A percentile compares a stretch with the other conserved stretches of the same genome.
phyloP scores from a whole-genome alignment of 176 grass and related monocot species.

The Melocanna baccifera region DNA sequence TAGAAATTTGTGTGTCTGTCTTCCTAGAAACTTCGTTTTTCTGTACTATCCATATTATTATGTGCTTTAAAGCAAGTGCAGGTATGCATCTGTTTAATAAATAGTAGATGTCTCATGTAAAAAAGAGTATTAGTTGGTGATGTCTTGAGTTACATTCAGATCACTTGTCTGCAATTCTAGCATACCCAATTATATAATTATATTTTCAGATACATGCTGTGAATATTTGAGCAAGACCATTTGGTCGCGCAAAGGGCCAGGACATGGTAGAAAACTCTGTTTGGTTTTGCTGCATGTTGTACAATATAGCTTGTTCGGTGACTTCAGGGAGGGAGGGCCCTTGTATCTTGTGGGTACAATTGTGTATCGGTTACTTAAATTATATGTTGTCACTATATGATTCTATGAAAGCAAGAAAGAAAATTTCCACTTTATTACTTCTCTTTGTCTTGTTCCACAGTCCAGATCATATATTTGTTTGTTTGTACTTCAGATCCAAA shows the following conservation, averaged over 20 bases:
- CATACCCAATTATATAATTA: neutral
- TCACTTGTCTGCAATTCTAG: constrained; percentile 11
- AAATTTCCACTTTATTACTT: constrained; percentile 11
- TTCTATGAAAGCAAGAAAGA: constrained; percentile 2
- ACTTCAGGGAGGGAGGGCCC: neutral
- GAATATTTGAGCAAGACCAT: constrained; percentile 17
- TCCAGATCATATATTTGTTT: constrained; percentile 24
- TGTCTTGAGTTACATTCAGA: neutral
- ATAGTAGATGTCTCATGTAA: neutral
- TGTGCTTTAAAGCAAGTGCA: constrained; percentile 9
- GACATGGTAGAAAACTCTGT: neutral
- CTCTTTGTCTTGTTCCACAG: neutral
- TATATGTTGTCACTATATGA: neutral
- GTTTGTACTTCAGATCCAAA: neutral
- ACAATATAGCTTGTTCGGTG: neutral
- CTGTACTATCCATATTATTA: neutral
- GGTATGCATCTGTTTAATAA: neutral
- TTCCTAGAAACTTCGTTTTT: neutral
- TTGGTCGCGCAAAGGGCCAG: neutral
- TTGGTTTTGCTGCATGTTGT: constrained; percentile 7
- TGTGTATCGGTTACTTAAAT: neutral
- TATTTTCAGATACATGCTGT: constrained; percentile 1
- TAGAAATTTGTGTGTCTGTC: neutral
- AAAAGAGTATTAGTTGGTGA: neutral
- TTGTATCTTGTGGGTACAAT: neutral